These are phyloP conservation scores for Arctium minus DNA, from an alignment of 129 eudicot species.

Conservation along the genomic window DNA sequence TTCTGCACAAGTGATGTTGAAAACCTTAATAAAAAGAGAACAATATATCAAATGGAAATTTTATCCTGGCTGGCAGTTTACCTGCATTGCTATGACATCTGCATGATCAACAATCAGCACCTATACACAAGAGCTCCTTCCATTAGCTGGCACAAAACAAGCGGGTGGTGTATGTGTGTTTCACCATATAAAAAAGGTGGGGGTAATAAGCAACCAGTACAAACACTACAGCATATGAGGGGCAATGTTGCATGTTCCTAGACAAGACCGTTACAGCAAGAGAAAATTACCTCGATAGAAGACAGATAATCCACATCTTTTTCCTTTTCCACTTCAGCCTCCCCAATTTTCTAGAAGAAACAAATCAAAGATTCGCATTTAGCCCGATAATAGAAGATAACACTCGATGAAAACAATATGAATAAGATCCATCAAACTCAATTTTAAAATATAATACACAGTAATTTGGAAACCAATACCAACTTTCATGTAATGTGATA, in stretches of 20 bases:
- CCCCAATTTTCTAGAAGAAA: conserved; percentile 71
- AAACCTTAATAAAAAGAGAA: background rate
- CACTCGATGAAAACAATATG: background rate
- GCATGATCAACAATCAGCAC: conserved; percentile 89
- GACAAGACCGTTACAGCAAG: background rate
- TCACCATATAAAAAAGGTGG: background rate
- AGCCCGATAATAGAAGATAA: background rate
- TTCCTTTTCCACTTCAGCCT: conserved; percentile 76
- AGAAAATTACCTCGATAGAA: conserved; percentile 67
- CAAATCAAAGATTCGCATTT: conserved; percentile 8
- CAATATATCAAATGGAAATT: background rate
- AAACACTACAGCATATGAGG: background rate
- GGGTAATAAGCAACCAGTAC: background rate
- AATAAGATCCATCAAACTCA: background rate
- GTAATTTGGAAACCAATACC: background rate
- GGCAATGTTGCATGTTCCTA: too few species aligned
- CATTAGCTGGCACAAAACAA: conserved; percentile 2
- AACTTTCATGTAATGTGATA: background rate
- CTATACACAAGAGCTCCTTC: conserved; percentile 40
- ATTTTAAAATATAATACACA: background rate
- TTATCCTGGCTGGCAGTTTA: conserved; percentile 6
- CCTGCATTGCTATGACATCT: conserved; percentile 96
- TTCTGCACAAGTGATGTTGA: conserved; percentile 47
- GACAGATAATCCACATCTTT: conserved; percentile 92
- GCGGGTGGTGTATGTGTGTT: background rate